Conservation (phyloP, 2,329 filamentous ascomycete species). For the Shiraia bambusicola region DNA sequence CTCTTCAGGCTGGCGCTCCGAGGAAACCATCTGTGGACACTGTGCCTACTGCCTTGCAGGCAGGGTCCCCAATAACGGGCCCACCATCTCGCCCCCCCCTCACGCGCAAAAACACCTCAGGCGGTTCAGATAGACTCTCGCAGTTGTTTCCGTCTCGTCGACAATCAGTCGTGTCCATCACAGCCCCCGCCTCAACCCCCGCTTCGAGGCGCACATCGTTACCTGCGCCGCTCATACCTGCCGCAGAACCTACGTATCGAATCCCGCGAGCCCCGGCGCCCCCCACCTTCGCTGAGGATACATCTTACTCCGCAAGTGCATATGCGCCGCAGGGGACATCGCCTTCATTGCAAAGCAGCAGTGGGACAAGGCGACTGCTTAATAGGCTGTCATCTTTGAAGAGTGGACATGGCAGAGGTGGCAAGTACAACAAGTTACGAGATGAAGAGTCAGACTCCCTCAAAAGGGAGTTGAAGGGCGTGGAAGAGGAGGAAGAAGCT, state of each 20-base stretch:
- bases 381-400: conserved; percentile 35
- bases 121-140: conserved; percentile 37
- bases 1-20: conserved; percentile 36
- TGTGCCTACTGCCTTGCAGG: conserved; percentile 34
- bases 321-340: conserved; percentile 21
- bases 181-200: conserved; percentile 17
- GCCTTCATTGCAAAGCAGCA: conserved; percentile 18
- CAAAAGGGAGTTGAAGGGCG: conserved; percentile 15
- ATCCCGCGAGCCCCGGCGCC: conserved; percentile 36
- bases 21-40: conserved; percentile 21
- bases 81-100: conserved; percentile 26
- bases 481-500: conserved; percentile 37
- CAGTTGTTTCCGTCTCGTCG: conserved; percentile 42
- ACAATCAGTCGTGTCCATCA: conserved; percentile 28
- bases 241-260: conserved; percentile 31
- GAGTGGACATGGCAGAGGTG: conserved; percentile 16
- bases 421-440: conserved; percentile 34
- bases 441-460: conserved; percentile 31
- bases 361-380: conserved; percentile 34
- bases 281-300: conserved; percentile 33
- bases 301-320: conserved; percentile 28
- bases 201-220: conserved; percentile 31
- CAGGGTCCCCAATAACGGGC: conserved; percentile 30
- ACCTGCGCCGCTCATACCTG: conserved; percentile 32
- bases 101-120: conserved; percentile 31